These are phyloP conservation scores for Alternaria novae-zelandiae DNA, from an alignment of 2,329 filamentous ascomycete genomes.

Conservation along the genomic window DNA sequence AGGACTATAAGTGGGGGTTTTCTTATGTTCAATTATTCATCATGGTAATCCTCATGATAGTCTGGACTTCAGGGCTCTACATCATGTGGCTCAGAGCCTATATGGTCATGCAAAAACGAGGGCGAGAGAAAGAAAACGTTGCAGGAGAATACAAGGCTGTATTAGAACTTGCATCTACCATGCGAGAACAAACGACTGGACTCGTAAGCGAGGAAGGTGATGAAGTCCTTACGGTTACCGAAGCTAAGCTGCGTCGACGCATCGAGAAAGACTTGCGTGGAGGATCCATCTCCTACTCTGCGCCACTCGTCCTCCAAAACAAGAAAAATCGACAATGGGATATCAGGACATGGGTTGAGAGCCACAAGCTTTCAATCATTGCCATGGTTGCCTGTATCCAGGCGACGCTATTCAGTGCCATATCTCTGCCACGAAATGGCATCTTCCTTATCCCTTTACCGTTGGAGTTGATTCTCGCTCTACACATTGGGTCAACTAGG, in stretches of 20 bases:
- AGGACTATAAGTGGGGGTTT: conserved; percentile 34
- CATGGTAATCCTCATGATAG: conserved; percentile 15
- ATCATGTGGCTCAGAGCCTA: conserved; percentile 21
- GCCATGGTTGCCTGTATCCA: not conserved
- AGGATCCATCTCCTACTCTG: conserved; percentile 25
- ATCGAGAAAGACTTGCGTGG: conserved; percentile 9
- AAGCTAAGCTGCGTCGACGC: not conserved
- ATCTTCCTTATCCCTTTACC: not conserved
- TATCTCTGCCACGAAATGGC: not conserved
- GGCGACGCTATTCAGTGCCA: too few species aligned
- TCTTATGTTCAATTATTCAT: conserved; percentile 30
- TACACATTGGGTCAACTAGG: conserved; percentile 1
- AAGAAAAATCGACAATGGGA: not conserved
- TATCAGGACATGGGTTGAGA: not conserved
- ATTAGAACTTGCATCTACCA: conserved; percentile 26
- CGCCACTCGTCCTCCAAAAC: not conserved
- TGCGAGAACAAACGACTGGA: conserved; percentile 11
- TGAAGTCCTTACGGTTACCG: not conserved
- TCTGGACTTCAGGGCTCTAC: conserved; percentile 26
- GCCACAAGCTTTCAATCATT: not conserved
- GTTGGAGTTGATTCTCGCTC: not conserved
- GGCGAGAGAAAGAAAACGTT: conserved; percentile 2
- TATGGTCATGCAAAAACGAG: conserved; percentile 10
- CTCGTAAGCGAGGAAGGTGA: not conserved
- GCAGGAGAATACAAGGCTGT: conserved; percentile 27